Conservation (phyloP, 345 rosid species). For the Arabidopsis thaliana region TAIR10.1 NC_003075.7:308501-309000, state of each 20-base stretch:
- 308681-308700: constrained; percentile 69
- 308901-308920: constrained; percentile 78
- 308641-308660: constrained; percentile 71
- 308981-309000: constrained; percentile 88
- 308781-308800: constrained; percentile 1
- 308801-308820: not conserved
- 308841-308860: constrained; percentile 58
- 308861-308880: constrained; percentile 70
- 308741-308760: constrained; percentile 72
- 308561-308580: constrained; percentile 82
- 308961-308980: constrained; percentile 87
- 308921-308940: constrained; percentile 72
- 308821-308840: constrained; percentile 10
- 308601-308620: constrained; percentile 82
- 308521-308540: constrained; percentile 75
- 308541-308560: constrained; percentile 57
- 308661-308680: constrained; percentile 85
- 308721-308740: constrained; percentile 71
- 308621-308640: constrained; percentile 73
- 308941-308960: constrained; percentile 97
- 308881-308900: constrained; percentile 72
- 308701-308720: constrained; percentile 64
- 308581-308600: constrained; percentile 84
- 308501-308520: constrained; percentile 96
- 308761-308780: constrained; percentile 5